Evolutionary conservation across 2,329 filamentous ascomycete genomes (phyloP).

Genomic region (Emmonsiellopsis sp.): DNA sequence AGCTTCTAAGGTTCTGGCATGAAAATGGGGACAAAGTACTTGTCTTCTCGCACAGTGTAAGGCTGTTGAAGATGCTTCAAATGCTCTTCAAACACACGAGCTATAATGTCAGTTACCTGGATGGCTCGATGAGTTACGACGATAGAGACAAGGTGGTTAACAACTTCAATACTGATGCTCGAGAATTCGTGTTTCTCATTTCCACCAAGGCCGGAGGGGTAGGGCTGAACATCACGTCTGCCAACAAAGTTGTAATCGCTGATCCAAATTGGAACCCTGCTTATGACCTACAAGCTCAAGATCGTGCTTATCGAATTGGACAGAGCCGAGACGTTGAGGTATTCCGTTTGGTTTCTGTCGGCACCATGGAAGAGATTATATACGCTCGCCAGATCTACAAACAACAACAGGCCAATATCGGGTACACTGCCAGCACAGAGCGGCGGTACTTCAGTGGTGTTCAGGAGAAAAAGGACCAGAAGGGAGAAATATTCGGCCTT

Average conservation of each 20-base stretch:
- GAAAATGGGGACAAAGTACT: constrained; percentile 85
- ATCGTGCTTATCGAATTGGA: constrained; percentile 90
- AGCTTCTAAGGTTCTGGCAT: constrained; percentile 83
- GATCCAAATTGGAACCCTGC: constrained; percentile 97
- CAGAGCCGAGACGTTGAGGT: constrained; percentile 91
- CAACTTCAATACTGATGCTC: constrained; percentile 79
- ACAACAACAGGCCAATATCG: constrained; percentile 96
- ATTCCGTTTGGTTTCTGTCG: constrained; percentile 79
- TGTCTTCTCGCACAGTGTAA: constrained; percentile 87
- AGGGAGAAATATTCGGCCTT: constrained; percentile 90
- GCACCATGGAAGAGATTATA: constrained; percentile 93
- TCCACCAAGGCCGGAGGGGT: constrained; percentile 89
- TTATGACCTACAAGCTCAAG: constrained; percentile 90
- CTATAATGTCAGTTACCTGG: constrained; percentile 85
- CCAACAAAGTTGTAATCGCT: constrained; percentile 95
- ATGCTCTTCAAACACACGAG: constrained; percentile 78
- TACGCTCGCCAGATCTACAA: constrained; percentile 98
- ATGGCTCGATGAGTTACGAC: constrained; percentile 73
- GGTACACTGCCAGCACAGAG: constrained; percentile 85
- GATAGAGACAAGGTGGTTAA: constrained; percentile 76
- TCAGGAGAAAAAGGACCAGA: constrained; percentile 69
- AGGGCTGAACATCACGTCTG: constrained; percentile 90
- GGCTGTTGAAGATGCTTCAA: constrained; percentile 72
- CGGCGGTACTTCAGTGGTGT: constrained; percentile 93
- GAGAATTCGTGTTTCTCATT: constrained; percentile 90